Conservation (phyloP, 169 alveolate genomes). For the Eimeria falciformis region DNA sequence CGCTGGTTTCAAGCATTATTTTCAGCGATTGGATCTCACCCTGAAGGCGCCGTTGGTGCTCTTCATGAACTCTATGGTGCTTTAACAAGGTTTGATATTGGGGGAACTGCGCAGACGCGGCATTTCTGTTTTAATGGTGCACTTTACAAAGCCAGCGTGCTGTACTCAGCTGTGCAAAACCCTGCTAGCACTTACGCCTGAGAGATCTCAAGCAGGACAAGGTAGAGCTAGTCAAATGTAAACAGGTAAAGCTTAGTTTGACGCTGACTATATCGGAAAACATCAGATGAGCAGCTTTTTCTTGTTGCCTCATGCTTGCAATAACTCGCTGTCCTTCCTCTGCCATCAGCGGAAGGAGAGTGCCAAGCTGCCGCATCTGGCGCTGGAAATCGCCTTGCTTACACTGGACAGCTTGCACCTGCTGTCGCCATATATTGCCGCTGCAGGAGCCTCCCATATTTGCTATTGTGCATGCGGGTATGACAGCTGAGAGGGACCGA, state of each 20-base stretch:
- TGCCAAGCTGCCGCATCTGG: neutral
- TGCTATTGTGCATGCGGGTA: no score
- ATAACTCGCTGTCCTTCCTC: neutral
- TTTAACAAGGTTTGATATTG: neutral
- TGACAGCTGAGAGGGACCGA: neutral
- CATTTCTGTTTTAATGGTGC: neutral
- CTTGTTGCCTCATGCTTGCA: neutral
- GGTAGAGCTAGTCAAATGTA: neutral
- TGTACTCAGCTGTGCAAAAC: no score
- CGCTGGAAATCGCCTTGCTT: slow-evolving; percentile 48
- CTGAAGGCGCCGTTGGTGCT: slow-evolving; percentile 40
- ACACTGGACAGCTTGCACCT: neutral
- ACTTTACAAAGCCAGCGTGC: neutral
- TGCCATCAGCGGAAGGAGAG: slow-evolving; percentile 8
- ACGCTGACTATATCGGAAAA: slow-evolving; percentile 59
- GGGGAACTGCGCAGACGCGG: slow-evolving; percentile 10
- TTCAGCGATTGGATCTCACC: slow-evolving; percentile 18
- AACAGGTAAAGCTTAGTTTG: neutral
- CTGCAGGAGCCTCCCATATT: no score
- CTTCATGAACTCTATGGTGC: neutral
- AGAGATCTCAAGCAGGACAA: no score
- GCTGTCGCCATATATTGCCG: slow-evolving; percentile 8
- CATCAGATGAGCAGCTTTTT: neutral
- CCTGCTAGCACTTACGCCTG: no score
- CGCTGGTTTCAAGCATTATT: slow-evolving; percentile 13